A percentile compares a stretch with the other conserved stretches of the same genome.
phyloP scores from a whole-genome alignment of 495 filamentous ascomycete species.

The Neurospora sp. region DNA sequence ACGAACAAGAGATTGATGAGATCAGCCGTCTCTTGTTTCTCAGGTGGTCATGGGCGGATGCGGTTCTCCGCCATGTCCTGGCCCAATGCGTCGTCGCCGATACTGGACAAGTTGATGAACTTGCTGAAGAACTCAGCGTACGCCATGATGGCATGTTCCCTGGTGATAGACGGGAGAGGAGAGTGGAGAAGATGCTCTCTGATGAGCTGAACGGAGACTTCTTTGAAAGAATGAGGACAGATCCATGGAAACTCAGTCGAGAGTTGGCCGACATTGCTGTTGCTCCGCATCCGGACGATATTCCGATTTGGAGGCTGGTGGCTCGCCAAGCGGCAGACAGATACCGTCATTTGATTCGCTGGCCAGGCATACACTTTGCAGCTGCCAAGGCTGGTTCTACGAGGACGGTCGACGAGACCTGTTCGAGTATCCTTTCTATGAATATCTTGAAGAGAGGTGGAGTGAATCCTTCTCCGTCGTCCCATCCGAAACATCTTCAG shows the following conservation, averaged over 20 bases:
- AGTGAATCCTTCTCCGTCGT: background rate
- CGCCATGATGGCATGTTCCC: background rate
- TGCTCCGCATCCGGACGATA: background rate
- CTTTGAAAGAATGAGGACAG: background rate
- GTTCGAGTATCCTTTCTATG: background rate
- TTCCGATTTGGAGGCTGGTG: background rate
- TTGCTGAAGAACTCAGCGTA: background rate
- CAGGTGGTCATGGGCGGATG: background rate
- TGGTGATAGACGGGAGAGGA: background rate
- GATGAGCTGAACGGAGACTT: background rate
- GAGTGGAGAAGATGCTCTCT: background rate
- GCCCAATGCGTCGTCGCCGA: background rate
- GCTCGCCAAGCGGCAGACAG: background rate
- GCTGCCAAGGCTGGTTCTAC: background rate
- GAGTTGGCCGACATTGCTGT: background rate
- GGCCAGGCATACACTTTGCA: background rate
- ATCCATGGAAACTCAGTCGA: background rate
- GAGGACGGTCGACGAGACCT: background rate
- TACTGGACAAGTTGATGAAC: background rate
- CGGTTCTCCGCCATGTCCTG: background rate
- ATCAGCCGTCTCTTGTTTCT: background rate
- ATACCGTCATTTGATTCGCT: background rate
- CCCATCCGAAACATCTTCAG: background rate
- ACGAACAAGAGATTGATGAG: background rate
- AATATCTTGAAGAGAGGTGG: background rate